These are phyloP conservation scores for Eimeria mitis DNA, from an alignment of 169 alveolate species.

Conservation along the genomic window DNA sequence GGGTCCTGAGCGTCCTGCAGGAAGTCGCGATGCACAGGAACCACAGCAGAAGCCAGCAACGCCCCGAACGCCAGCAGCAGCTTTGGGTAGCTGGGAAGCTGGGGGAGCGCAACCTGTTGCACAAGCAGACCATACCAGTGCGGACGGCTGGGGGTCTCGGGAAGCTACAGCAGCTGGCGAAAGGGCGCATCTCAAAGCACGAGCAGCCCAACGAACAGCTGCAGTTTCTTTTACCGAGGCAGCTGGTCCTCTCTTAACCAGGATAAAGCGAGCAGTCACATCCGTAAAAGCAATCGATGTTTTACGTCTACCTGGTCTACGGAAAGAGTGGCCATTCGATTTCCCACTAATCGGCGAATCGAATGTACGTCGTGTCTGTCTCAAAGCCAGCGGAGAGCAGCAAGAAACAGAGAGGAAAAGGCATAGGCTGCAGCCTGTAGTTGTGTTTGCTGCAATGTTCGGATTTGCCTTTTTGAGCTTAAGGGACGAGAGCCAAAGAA, in stretches of 20 bases:
- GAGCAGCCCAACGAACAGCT: not conserved
- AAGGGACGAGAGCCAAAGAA: not conserved
- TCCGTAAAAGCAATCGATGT: too few species aligned
- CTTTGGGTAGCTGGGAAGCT: not conserved
- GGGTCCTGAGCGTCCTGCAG: not conserved
- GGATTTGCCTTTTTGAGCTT: not conserved
- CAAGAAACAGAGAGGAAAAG: not conserved
- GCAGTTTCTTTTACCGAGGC: not conserved
- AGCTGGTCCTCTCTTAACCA: not conserved
- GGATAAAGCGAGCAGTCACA: not conserved
- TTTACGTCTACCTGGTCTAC: too few species aligned
- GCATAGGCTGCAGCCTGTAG: not conserved
- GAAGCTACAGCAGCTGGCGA: not conserved
- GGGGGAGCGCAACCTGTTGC: not conserved
- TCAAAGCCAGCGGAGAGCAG: not conserved
- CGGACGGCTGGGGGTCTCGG: not conserved
- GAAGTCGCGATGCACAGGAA: not conserved
- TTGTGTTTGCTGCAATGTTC: not conserved
- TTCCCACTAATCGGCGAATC: not conserved
- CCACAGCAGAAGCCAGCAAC: not conserved
- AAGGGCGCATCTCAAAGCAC: not conserved
- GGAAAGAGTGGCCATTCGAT: not conserved
- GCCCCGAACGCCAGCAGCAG: not conserved
- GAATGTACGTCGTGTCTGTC: not conserved
- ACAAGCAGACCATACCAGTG: too few species aligned